A percentile compares a stretch with the other conserved stretches of the same genome.
Evolutionary conservation across 371 early-diverging fungal species (phyloP).

Genomic region (Rhizopus stolonifer): DNA sequence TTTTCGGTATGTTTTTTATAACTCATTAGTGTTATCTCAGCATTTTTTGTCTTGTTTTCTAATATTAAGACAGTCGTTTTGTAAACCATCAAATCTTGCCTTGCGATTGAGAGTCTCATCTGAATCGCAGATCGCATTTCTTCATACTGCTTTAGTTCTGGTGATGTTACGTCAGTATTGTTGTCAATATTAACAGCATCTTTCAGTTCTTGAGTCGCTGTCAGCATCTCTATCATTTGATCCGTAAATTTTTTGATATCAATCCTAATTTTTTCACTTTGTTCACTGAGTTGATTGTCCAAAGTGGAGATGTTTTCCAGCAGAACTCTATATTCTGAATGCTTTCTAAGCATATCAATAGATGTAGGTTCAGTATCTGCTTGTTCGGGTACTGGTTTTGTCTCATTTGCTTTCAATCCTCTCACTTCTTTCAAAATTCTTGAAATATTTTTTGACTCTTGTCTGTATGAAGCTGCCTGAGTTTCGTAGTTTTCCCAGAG

Average conservation of each 20-base stretch:
- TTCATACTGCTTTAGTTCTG: constrained; percentile 11
- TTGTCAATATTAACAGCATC: neutral
- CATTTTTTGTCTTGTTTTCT: constrained; percentile 16
- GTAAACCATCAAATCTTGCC: constrained; percentile 15
- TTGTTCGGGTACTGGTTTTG: too few species aligned
- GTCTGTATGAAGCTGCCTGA: constrained; percentile 12
- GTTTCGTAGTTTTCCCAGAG: constrained; percentile 10
- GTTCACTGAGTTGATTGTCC: constrained; percentile 26
- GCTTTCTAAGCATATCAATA: too few species aligned
- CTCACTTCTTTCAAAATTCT: constrained; percentile 21
- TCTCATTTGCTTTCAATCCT: constrained; percentile 13
- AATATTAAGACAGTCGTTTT: constrained; percentile 5
- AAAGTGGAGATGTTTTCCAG: constrained; percentile 16
- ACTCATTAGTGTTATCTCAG: constrained; percentile 8
- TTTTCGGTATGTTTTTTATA: constrained; percentile 15
- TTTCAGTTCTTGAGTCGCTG: constrained; percentile 4
- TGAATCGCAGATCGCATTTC: constrained; percentile 16
- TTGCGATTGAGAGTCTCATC: constrained; percentile 15
- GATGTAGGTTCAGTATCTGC: too few species aligned
- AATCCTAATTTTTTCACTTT: constrained; percentile 18
- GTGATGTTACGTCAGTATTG: too few species aligned
- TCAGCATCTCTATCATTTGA: constrained; percentile 16
- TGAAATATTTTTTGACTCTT: constrained; percentile 14
- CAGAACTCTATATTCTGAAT: constrained; percentile 17
- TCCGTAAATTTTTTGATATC: constrained; percentile 24